Percentiles rank a stretch among this genome's conserved stretches.
These are phyloP conservation scores for Ilex asprella DNA, from an alignment of 257 asterid genomes.

Conservation along the genomic window DNA sequence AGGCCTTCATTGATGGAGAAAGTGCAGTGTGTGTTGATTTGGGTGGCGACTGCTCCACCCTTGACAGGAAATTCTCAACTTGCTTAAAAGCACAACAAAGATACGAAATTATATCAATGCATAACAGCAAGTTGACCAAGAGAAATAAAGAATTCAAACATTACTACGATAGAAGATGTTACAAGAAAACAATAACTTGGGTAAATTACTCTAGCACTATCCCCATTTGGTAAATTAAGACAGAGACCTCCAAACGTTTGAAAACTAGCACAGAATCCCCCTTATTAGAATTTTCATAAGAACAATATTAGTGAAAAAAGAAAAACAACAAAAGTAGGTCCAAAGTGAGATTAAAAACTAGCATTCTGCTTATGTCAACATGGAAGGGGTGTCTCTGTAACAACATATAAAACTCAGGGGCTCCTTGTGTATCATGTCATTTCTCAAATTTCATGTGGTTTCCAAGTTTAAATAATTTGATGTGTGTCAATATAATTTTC, in stretches of 20 bases:
- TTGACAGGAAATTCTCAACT: slow-evolving; percentile 54
- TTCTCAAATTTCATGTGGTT: no score
- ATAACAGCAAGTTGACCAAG: neutral
- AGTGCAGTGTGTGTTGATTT: slow-evolving; percentile 66
- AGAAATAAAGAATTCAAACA: neutral
- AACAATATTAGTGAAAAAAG: no score
- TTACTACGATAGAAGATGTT: neutral
- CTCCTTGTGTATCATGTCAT: no score
- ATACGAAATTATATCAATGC: neutral
- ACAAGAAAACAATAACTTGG: neutral
- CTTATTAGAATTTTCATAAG: no score
- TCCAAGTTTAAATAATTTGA: no score
- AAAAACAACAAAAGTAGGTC: no score
- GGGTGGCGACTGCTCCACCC: slow-evolving; percentile 93
- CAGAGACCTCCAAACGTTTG: neutral
- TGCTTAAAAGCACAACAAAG: slow-evolving; percentile 30
- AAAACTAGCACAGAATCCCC: neutral
- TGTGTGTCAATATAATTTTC: no score
- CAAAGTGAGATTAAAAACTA: no score
- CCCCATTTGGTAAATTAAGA: neutral
- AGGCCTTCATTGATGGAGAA: slow-evolving; percentile 54
- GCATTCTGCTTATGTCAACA: no score
- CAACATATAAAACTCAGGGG: no score
- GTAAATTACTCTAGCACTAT: neutral
- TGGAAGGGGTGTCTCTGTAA: no score